These are phyloP conservation scores for Ehretia macrophylla DNA, from an alignment of 257 asterid genomes.

Conservation along the genomic window DNA sequence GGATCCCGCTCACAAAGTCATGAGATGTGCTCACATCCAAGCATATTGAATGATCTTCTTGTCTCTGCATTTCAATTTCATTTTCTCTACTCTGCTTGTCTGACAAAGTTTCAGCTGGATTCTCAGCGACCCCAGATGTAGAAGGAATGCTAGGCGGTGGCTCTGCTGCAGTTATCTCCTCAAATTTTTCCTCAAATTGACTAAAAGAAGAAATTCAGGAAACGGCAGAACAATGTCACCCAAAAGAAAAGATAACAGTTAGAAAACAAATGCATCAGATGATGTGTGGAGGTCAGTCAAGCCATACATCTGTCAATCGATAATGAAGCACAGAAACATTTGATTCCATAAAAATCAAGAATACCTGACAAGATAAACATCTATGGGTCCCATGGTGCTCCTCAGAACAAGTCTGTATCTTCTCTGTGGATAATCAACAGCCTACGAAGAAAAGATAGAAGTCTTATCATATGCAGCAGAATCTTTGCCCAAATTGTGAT, in stretches of 20 bases:
- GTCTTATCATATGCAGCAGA: not conserved
- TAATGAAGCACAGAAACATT: no score
- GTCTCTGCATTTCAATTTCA: constrained; percentile 34
- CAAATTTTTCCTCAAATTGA: constrained; percentile 79
- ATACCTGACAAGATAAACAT: constrained; percentile 89
- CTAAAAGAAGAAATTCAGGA: constrained; percentile 22
- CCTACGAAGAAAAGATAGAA: constrained; percentile 41
- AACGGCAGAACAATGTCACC: not conserved
- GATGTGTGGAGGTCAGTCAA: no score
- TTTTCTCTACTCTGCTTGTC: constrained; percentile 42
- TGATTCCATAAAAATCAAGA: not conserved
- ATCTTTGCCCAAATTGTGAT: no score
- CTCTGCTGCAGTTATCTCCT: constrained; percentile 52
- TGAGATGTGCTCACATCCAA: constrained; percentile 62
- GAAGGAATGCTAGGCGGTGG: constrained; percentile 53
- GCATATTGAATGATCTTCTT: constrained; percentile 44
- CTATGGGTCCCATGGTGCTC: constrained; percentile 92
- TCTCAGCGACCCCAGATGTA: constrained; percentile 42
- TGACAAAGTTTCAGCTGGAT: constrained; percentile 29
- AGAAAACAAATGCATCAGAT: no score
- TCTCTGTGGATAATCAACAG: constrained; percentile 88
- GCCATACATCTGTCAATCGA: no score
- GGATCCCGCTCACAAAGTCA: constrained; percentile 69
- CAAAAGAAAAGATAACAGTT: not conserved
- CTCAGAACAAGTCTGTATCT: constrained; percentile 73